Evolutionary conservation across 2,329 filamentous ascomycete genomes (phyloP), one percentile per base, ranked within the genome.

Genomic region (Apiospora rasikravindrae): DNA sequence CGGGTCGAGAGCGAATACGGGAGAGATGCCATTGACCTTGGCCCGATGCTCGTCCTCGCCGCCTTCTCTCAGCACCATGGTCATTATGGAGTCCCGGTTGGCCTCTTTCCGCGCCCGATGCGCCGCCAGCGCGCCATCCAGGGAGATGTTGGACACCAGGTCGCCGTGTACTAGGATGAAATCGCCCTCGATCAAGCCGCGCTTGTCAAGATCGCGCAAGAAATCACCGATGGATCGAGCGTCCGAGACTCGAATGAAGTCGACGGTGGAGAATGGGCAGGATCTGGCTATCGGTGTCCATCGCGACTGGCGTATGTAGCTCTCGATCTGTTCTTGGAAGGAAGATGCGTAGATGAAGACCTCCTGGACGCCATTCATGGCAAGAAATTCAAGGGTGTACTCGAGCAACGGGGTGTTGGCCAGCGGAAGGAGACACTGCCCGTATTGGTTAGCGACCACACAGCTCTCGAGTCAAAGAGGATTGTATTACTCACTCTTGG

Each of bases 31-130:
- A 72, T 92, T 90, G 1, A 90, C 88, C 82, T 96, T 96, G 40
- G 94, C 95, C 70, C 94, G 88, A 83, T 98, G 94, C 67, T 86
- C 86, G 11, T 83, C 83, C 8, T 88, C 84, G 66, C 94, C 94
- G 11, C 92, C 93, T 80, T 95, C 92, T 66, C 94, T 89, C 73
- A 98, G 84, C 16, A 99, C 90, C 88, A 98, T 93, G 3, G 96
- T 99, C 96, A 99, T 98, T 83, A 98, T 98, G 49, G 96, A 95
- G 80, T 97, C 96, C 78, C 96, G 96, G 84, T 97, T 94, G 70
- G 91, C 91, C 79, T 92, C 89, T 73, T 95, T 90, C 73, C 96
- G 92, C 71, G 92, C 92, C 73, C 94, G 91, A 81, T 99, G 96
- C 70, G 90, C 91, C 3, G 91, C 90, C 69, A 99, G 84, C 11